Base-by-base conservation (phyloP, 129 eudicot genomes). In the Flaveria robusta region DNA sequence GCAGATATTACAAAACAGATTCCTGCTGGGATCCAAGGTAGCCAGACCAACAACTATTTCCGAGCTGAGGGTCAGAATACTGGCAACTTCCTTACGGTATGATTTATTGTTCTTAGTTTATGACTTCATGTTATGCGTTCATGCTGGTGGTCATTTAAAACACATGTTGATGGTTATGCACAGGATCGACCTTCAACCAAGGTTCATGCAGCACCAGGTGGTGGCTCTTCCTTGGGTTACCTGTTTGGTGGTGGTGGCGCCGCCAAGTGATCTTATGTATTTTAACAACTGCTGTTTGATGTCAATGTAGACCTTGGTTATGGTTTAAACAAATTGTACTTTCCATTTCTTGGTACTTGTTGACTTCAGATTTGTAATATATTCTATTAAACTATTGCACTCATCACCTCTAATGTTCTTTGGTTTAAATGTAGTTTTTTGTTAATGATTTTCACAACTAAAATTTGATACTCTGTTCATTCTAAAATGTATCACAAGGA, bases 51-150 rank as follows among this genome's bases (percentile, higher is more conserved):
- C 69, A 90, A 90, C 87, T 84, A 90, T 71, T 82, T 69, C 74
- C 71, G 91, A 49, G 93, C 93, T 60, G 93, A 90, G 76, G 96
- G 96, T 27, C 92, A 87, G 81, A 90, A 88, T 83, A 84, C 79
- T 15, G 86, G 93, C 77, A 90, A 90, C 87, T 90, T 88, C 79
- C 85, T 90, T 77, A 88, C 93, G 87, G 93, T 90, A 90, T 81
- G 86, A 9, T 54, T 10, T 52, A 31, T 34, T 34, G 39, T 34
- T 34, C 39, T 34, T 34, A 7, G 39, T 34, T 34, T 34, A 34
- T 51, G 26, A 34, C 13, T 34, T 52, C 19, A 37, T 5, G 8
- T 41, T 54, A 18, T 55, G 39, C 31, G 41, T 60, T 60, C n/a
- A 31, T 64, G 31, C 2, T 4, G 9, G 9, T 29, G 69, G 46